Evolutionary conservation across 148 eudicot genomes (phyloP).

Genomic region (Rhododendron kiyosumense): DNA sequence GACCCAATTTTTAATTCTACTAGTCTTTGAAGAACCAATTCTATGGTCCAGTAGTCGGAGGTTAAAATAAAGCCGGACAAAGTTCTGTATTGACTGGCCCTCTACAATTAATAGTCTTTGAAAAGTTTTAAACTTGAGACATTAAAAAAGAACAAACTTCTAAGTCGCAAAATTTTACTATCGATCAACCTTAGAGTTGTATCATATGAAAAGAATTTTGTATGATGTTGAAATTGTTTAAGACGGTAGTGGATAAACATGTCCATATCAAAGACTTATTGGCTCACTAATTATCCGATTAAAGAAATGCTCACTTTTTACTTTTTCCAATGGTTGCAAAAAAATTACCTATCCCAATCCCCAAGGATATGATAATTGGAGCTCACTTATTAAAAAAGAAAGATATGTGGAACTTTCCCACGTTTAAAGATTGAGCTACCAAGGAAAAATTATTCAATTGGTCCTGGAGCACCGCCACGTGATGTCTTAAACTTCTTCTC

Average conservation of each 20-base stretch:
- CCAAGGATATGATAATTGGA: not conserved
- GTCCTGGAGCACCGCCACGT: fast-evolving
- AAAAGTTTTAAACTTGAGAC: too few relatives aligned
- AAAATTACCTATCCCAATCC: too few relatives aligned
- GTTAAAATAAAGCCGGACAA: not conserved
- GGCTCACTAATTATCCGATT: not conserved
- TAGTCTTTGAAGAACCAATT: too few relatives aligned
- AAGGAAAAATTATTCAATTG: not conserved
- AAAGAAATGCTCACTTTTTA: not conserved
- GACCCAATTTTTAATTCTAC: too few relatives aligned
- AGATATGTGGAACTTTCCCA: not conserved
- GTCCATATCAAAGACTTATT: not conserved
- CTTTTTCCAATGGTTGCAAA: not conserved
- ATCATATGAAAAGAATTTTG: not conserved
- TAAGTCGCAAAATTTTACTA: not conserved
- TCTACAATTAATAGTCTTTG: too few relatives aligned
- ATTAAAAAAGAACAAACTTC: not conserved
- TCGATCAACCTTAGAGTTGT: not conserved
- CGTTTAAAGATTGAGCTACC: not conserved
- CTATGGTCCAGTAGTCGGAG: too few relatives aligned
- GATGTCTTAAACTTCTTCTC: too few relatives aligned
- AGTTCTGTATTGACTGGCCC: too few relatives aligned
- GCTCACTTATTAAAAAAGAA: not conserved
- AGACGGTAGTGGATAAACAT: not conserved
- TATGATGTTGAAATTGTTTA: not conserved